phyloP scores from a whole-genome alignment of 1,284 basidiomycete genomes.

The Heterobasidion annosum region DNA sequence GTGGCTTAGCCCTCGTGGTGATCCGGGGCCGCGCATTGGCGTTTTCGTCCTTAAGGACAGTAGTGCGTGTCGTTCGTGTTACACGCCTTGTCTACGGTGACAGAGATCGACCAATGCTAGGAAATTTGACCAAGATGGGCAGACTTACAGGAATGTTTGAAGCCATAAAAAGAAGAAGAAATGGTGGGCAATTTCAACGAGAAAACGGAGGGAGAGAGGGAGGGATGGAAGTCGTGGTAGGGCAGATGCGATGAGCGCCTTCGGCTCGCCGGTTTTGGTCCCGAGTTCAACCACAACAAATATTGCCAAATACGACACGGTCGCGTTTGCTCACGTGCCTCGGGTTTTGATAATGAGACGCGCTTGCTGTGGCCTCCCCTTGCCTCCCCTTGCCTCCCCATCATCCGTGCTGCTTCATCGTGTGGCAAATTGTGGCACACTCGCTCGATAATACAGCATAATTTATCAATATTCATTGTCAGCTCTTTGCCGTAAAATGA shows the following conservation, averaged over 20 bases:
- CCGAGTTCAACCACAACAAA: slow-evolving; percentile 13
- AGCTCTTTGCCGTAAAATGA: too few species aligned
- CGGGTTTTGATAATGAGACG: too few species aligned
- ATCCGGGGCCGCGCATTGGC: slow-evolving; percentile 40
- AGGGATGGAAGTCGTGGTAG: slow-evolving; percentile 5
- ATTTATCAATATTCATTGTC: too few species aligned
- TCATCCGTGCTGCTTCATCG: too few species aligned
- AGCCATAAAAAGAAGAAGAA: slow-evolving; percentile 17
- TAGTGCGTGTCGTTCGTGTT: slow-evolving; percentile 43
- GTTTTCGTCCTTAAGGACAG: slow-evolving; percentile 55
- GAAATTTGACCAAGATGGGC: background rate
- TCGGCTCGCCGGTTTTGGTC: slow-evolving; percentile 8
- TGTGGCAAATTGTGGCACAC: too few species aligned
- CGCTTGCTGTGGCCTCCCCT: too few species aligned
- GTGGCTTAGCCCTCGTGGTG: slow-evolving; percentile 50
- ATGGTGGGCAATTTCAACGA: background rate
- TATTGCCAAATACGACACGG: slow-evolving; percentile 11
- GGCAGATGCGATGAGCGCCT: slow-evolving; percentile 2
- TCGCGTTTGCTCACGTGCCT: slow-evolving; percentile 10
- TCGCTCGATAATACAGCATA: too few species aligned
- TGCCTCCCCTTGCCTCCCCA: too few species aligned
- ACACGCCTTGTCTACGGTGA: slow-evolving; percentile 44
- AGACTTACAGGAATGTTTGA: slow-evolving; percentile 24
- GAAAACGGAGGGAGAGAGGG: background rate
- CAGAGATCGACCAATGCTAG: background rate